phyloP scores from a whole-genome alignment of 495 filamentous ascomycete species.

The Xylaria cubensis region DNA sequence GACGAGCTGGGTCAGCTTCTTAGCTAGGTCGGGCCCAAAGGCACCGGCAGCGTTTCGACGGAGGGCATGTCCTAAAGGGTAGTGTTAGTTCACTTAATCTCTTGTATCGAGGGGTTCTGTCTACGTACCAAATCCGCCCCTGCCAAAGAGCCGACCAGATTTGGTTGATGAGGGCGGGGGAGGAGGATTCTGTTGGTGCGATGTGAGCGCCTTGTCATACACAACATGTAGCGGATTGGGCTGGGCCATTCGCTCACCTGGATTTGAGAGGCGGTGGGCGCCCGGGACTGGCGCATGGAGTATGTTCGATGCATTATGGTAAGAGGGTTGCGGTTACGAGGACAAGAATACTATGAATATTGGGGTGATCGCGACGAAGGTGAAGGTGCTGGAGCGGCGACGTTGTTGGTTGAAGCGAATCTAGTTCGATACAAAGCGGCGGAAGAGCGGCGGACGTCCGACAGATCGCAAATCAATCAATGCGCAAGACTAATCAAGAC shows the following conservation, averaged over 20 bases:
- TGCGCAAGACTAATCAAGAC: neutral
- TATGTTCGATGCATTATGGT: slow-evolving; percentile 93
- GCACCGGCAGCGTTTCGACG: slow-evolving; percentile 89
- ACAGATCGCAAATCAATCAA: neutral
- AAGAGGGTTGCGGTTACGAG: neutral
- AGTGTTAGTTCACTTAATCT: slow-evolving; percentile 30
- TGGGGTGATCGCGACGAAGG: slow-evolving; percentile 18
- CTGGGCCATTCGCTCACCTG: slow-evolving; percentile 41
- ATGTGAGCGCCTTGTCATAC: slow-evolving; percentile 26
- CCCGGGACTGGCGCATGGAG: slow-evolving; percentile 95
- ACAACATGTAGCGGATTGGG: neutral
- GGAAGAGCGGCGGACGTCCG: neutral
- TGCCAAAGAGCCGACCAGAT: slow-evolving; percentile 84
- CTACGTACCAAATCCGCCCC: slow-evolving; percentile 75
- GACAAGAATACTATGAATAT: neutral
- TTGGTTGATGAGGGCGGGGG: slow-evolving; percentile 92
- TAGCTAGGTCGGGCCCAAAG: slow-evolving; percentile 94
- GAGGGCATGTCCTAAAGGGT: slow-evolving; percentile 82
- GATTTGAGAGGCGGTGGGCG: slow-evolving; percentile 73
- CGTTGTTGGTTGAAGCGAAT: neutral
- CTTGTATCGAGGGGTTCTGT: neutral
- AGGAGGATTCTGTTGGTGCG: slow-evolving; percentile 78
- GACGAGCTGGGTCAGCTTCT: slow-evolving; percentile 95
- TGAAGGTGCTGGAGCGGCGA: neutral
- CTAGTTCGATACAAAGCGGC: neutral